Conservation (phyloP, 768 basidiomycete species). For the Cubamyces sp. region DNA sequence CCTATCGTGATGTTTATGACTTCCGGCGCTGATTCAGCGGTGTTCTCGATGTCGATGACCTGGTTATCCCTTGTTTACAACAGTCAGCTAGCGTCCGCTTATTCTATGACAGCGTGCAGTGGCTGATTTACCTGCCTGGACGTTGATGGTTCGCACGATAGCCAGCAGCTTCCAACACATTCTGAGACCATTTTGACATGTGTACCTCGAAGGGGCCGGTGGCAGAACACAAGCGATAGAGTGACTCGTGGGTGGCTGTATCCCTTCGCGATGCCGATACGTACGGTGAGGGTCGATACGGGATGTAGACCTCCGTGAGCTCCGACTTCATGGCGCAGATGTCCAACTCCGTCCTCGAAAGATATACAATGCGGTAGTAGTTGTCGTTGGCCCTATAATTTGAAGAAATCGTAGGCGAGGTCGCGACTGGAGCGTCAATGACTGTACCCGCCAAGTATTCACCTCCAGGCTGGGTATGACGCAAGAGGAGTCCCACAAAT, state of each 20-base stretch:
- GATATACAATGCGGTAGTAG: not conserved
- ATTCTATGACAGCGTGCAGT: too few species aligned
- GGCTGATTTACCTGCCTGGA: too few species aligned
- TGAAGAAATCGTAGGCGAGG: too few species aligned
- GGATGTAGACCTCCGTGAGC: not conserved
- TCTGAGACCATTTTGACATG: not conserved
- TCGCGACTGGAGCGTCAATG: not conserved
- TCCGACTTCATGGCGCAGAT: not conserved
- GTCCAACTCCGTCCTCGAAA: not conserved
- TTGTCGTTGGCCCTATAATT: not conserved
- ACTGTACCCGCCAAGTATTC: constrained; percentile 7
- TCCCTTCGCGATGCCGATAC: not conserved
- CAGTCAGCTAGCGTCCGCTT: too few species aligned
- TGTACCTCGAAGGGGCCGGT: not conserved
- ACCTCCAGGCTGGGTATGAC: not conserved
- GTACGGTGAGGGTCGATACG: not conserved
- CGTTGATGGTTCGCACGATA: too few species aligned
- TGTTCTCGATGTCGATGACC: not conserved
- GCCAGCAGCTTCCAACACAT: not conserved
- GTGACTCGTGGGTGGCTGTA: not conserved
- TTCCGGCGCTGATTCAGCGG: not conserved
- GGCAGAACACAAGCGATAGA: not conserved
- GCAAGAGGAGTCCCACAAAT: constrained; percentile 2
- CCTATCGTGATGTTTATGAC: not conserved
- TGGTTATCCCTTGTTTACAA: too few species aligned